Evolutionary conservation across 192 early-diverging fungal species (phyloP).

Genomic region (Coemansia sp.): DNA sequence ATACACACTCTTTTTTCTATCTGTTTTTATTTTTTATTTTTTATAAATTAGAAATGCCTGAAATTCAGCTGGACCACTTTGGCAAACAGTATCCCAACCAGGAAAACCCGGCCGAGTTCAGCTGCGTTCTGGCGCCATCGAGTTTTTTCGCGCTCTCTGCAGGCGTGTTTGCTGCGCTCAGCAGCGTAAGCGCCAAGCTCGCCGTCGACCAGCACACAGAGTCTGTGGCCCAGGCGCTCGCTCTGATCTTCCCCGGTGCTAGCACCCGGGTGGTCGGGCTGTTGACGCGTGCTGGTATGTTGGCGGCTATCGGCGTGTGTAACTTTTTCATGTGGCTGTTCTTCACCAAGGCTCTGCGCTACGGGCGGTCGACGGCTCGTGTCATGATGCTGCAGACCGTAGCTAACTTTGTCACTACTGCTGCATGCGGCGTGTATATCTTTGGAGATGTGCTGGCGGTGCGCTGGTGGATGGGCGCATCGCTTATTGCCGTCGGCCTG

Average conservation of each 20-base stretch:
- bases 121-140: constrained; percentile 26
- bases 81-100: constrained; percentile 30
- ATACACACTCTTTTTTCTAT: not conserved
- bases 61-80: constrained; percentile 40
- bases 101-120: constrained; percentile 22
- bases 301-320: constrained; percentile 64
- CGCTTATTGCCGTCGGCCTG: constrained; percentile 62
- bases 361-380: constrained; percentile 70
- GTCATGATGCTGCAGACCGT: constrained; percentile 81
- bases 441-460: constrained; percentile 74
- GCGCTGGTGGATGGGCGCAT: constrained; percentile 86
- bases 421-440: constrained; percentile 67
- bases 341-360: constrained; percentile 81
- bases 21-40: constrained; percentile 2
- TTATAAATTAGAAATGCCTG: constrained; percentile 21
- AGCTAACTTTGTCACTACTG: constrained; percentile 75
- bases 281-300: constrained; percentile 52
- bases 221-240: constrained; percentile 12
- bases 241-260: constrained; percentile 20
- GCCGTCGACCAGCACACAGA: constrained; percentile 51
- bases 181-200: constrained; percentile 83
- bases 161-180: constrained; percentile 73
- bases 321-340: constrained; percentile 88
- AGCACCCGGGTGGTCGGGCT: constrained; percentile 11
- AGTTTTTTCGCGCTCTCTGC: constrained; percentile 55